phyloP scores from a whole-genome alignment of 2,329 filamentous ascomycete species.

The Dothideomycetes sp. region DNA sequence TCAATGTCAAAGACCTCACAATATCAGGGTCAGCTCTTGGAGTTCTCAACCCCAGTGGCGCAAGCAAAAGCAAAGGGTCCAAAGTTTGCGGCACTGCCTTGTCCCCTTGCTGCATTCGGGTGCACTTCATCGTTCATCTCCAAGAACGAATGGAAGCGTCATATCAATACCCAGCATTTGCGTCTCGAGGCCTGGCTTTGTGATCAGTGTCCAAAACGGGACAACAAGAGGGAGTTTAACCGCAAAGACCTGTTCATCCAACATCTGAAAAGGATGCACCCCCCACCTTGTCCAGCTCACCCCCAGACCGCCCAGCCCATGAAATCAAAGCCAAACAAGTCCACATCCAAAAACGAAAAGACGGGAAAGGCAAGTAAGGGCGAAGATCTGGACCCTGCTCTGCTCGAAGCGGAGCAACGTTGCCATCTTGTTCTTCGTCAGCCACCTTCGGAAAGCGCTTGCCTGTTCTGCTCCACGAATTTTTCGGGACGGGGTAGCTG shows the following conservation, averaged over 20 bases:
- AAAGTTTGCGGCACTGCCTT: constrained; percentile 45
- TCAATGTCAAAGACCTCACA: neutral
- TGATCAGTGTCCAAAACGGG: constrained; percentile 39
- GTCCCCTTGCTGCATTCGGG: constrained; percentile 68
- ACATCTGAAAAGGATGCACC: constrained; percentile 79
- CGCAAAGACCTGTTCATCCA: constrained; percentile 87
- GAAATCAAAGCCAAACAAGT: constrained; percentile 7
- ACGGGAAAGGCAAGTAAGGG: constrained; percentile 7
- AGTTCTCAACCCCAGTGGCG: neutral
- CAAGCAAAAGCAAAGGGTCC: neutral
- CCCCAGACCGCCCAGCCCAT: constrained; percentile 17
- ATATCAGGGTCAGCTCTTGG: neutral
- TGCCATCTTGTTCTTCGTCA: constrained; percentile 52
- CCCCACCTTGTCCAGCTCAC: constrained; percentile 28
- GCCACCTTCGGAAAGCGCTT: constrained; percentile 49
- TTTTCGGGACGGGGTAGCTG: constrained; percentile 59
- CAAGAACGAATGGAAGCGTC: constrained; percentile 95
- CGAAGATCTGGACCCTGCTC: constrained; percentile 11
- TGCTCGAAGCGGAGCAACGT: constrained; percentile 43
- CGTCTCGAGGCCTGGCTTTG: constrained; percentile 67
- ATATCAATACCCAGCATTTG: constrained; percentile 71
- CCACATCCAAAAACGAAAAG: constrained; percentile 29
- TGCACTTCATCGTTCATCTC: constrained; percentile 62
- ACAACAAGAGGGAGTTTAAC: constrained; percentile 53
- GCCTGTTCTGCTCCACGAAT: constrained; percentile 52